Percentiles rank a stretch among this genome's conserved stretches.
Conservation (phyloP, 2,329 filamentous ascomycete genomes). For the Epichloe sibirici region DNA sequence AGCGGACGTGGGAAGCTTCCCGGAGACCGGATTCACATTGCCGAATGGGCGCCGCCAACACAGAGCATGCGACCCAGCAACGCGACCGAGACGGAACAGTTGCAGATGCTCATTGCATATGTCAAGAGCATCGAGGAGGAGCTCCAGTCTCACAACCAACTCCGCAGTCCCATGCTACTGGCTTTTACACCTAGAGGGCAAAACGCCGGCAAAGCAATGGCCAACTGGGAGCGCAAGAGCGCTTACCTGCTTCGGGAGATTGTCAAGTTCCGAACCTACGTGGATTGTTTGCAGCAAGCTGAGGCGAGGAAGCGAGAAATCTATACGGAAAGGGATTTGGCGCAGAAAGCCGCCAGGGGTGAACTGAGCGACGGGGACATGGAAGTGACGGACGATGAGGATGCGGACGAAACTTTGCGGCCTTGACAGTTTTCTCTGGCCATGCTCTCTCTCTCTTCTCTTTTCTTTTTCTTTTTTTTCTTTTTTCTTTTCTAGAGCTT, state of each 20-base stretch:
- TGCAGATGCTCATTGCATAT: conserved; percentile 62
- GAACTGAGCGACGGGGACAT: conserved; percentile 30
- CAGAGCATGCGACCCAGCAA: conserved; percentile 83
- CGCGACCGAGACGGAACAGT: conserved; percentile 67
- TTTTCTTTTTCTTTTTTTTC: background rate
- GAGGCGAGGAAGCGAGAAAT: conserved; percentile 59
- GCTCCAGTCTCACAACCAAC: conserved; percentile 73
- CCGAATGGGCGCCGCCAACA: conserved; percentile 79
- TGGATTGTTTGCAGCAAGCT: conserved; percentile 68
- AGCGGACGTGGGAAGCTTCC: conserved; percentile 50
- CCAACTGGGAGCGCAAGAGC: conserved; percentile 95
- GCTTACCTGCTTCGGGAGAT: conserved; percentile 85
- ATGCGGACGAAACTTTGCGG: conserved; percentile 23
- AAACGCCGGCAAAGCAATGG: conserved; percentile 75
- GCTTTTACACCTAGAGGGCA: conserved; percentile 77
- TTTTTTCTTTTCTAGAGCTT: background rate
- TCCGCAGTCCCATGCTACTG: conserved; percentile 75
- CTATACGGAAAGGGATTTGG: conserved; percentile 46
- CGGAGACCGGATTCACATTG: conserved; percentile 72
- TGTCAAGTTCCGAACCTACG: conserved; percentile 93
- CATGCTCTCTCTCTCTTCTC: background rate
- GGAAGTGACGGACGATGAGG: conserved; percentile 21
- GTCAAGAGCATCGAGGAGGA: conserved; percentile 80
- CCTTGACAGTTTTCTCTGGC: conserved; percentile 11
- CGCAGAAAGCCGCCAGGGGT: conserved; percentile 35